Conservation (phyloP, 805 yeast genomes). For the Lipomyces orientalis region DNA sequence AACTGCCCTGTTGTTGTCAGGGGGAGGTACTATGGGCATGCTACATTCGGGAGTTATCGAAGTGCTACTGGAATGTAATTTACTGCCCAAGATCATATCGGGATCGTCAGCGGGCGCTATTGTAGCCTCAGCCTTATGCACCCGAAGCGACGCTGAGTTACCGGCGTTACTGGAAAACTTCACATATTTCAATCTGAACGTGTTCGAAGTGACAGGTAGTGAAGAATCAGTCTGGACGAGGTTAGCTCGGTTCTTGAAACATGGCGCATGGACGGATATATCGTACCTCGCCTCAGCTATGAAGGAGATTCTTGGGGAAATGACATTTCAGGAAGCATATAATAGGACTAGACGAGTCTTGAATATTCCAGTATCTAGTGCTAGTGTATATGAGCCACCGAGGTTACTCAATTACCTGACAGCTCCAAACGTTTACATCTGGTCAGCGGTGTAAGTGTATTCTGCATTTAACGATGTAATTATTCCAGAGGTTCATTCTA, state of each 20-base stretch:
- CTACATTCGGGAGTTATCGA: conserved; percentile 91
- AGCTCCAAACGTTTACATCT: conserved; percentile 89
- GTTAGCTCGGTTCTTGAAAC: conserved; percentile 69
- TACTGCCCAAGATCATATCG: conserved; percentile 84
- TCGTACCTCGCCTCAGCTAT: conserved; percentile 72
- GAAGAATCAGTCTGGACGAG: conserved; percentile 59
- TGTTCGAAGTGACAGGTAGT: conserved; percentile 61
- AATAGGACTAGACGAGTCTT: conserved; percentile 92
- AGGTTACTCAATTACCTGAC: conserved; percentile 86
- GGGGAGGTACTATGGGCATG: conserved; percentile 94
- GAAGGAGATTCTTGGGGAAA: conserved; percentile 79
- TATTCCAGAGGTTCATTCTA: conserved; percentile 84
- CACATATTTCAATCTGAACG: conserved; percentile 49
- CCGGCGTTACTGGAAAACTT: conserved; percentile 57
- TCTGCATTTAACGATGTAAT: conserved; percentile 55
- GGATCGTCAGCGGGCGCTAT: conserved; percentile 98
- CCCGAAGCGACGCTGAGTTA: conserved; percentile 73
- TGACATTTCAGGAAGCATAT: conserved; percentile 93
- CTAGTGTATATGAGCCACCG: conserved; percentile 89
- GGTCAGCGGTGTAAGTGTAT: conserved; percentile 72
- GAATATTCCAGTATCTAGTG: conserved; percentile 92
- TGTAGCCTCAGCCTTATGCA: conserved; percentile 85
- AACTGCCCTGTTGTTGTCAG: conserved; percentile 92
- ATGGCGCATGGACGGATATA: conserved; percentile 89
- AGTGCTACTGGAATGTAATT: conserved; percentile 71